phyloP scores from a whole-genome alignment of 306 rosid species.

The Ceratonia siliqua region DNA sequence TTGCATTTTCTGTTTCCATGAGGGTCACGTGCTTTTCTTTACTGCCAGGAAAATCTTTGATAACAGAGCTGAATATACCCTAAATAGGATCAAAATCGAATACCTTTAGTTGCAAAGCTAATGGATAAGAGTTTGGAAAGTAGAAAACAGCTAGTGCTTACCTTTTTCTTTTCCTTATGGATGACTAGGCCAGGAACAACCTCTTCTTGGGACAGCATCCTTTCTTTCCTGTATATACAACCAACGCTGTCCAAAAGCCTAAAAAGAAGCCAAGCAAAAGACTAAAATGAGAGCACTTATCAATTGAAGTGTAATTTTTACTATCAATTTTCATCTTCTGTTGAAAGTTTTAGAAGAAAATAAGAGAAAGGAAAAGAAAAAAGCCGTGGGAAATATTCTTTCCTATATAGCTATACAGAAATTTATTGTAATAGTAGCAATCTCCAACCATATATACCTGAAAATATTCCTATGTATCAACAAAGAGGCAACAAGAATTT shows the following conservation, averaged over 20 bases:
- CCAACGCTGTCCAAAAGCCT: conserved; percentile 68
- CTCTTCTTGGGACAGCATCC: conserved; percentile 49
- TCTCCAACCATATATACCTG: conserved; percentile 52
- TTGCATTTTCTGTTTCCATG: conserved; percentile 57
- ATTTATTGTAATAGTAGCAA: not conserved
- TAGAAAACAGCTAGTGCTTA: conserved; percentile 29
- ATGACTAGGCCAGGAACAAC: conserved; percentile 26
- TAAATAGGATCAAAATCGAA: conserved; percentile 20
- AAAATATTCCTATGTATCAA: conserved; percentile 56
- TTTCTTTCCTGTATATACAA: conserved; percentile 57
- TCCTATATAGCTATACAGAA: not conserved
- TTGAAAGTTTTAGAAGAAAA: not conserved
- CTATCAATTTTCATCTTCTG: conserved; percentile 14
- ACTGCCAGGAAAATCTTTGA: conserved; percentile 78
- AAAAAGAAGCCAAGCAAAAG: conserved; percentile 18
- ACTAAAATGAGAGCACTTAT: conserved; percentile 11
- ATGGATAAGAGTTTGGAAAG: not conserved
- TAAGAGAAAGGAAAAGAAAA: not conserved
- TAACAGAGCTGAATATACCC: conserved; percentile 78
- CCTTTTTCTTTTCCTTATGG: conserved; percentile 85
- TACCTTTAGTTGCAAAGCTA: not conserved
- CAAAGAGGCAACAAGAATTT: conserved; percentile 62
- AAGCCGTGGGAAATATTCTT: not conserved
- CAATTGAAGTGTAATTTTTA: not conserved
- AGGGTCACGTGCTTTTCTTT: conserved; percentile 60